Evolutionary conservation across 2,329 filamentous ascomycete genomes (phyloP).

Genomic region (Aspergillus sp.): DNA sequence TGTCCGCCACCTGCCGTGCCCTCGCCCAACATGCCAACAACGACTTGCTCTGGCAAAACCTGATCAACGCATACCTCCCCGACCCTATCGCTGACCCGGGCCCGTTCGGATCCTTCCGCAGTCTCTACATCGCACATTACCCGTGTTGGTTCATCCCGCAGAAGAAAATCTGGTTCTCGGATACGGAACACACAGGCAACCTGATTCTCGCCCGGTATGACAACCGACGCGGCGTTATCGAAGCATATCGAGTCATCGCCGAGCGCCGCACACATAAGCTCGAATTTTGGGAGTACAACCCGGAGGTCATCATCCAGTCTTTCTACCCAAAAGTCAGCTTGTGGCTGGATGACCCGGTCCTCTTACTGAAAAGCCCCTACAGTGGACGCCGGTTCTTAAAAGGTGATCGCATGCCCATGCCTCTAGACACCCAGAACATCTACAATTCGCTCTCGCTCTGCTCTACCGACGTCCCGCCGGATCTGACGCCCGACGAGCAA

Average conservation of each 20-base stretch:
- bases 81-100: slow-evolving; percentile 53
- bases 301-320: slow-evolving; percentile 65
- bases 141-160: slow-evolving; percentile 81
- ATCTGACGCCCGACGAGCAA: slow-evolving; percentile 49
- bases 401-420: slow-evolving; percentile 55
- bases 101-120: slow-evolving; percentile 63
- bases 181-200: slow-evolving; percentile 69
- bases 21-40: slow-evolving; percentile 60
- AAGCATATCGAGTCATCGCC: slow-evolving; percentile 74
- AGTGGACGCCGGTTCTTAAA: slow-evolving; percentile 22
- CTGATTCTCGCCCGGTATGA: slow-evolving; percentile 77
- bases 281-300: slow-evolving; percentile 64
- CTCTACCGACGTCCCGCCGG: slow-evolving; percentile 43
- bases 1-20: slow-evolving; percentile 60
- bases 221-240: slow-evolving; percentile 68
- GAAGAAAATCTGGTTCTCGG: slow-evolving; percentile 82
- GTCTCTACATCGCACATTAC: slow-evolving; percentile 71
- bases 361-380: slow-evolving; percentile 51
- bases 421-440: slow-evolving; percentile 50
- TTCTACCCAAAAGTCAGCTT: slow-evolving; percentile 70
- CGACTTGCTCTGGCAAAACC: slow-evolving; percentile 69
- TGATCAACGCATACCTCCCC: slow-evolving; percentile 68
- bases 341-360: slow-evolving; percentile 70
- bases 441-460: slow-evolving; percentile 69
- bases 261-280: slow-evolving; percentile 55